phyloP scores from a whole-genome alignment of 148 eudicot species.

The Persicaria tinctoria region DNA sequence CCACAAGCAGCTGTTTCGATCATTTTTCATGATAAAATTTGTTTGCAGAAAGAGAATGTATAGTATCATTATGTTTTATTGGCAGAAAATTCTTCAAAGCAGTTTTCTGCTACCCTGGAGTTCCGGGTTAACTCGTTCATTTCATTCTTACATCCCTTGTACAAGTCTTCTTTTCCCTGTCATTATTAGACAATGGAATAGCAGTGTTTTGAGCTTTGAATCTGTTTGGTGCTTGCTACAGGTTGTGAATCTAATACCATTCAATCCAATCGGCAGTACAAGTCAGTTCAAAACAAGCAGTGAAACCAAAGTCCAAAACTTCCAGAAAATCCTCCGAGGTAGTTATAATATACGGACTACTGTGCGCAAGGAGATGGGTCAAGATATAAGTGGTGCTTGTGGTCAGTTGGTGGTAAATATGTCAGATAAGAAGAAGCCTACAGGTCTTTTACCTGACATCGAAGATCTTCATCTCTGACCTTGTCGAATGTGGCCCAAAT shows the following conservation, averaged over 20 bases:
- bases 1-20: background rate
- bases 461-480: constrained; percentile 64
- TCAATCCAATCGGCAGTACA: constrained; percentile 69
- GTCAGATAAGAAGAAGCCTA: constrained; percentile 29
- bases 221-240: constrained; percentile 16
- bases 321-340: constrained; percentile 66
- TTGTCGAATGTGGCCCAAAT: too few species aligned
- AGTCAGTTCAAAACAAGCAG: constrained; percentile 63
- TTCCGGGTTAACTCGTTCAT: background rate
- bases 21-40: background rate
- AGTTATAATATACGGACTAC: constrained; percentile 70
- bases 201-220: background rate
- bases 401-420: constrained; percentile 79
- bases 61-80: background rate
- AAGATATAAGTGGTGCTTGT: constrained; percentile 96
- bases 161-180: background rate
- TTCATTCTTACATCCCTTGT: background rate
- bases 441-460: constrained; percentile 53
- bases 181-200: background rate
- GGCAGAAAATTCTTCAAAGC: too few species aligned
- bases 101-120: too few species aligned
- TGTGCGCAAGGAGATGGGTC: constrained; percentile 94
- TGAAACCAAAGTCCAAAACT: constrained; percentile 48
- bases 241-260: constrained; percentile 90
- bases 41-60: background rate